A percentile compares a stretch with the other conserved stretches of the same genome.
phyloP scores from a whole-genome alignment of 805 yeast species.

The Candida boleticola region DNA sequence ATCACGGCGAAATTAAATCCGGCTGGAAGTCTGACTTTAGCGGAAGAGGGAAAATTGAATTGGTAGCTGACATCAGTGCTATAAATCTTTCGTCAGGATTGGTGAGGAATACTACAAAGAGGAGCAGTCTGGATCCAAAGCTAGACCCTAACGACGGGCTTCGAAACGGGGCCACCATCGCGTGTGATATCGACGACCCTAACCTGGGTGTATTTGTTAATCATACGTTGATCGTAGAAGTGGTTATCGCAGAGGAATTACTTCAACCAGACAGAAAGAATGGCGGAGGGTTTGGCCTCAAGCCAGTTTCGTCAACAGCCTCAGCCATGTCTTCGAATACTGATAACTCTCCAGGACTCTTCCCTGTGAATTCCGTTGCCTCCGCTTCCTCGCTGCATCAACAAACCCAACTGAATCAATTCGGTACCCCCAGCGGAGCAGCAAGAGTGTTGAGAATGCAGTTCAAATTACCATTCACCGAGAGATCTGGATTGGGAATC shows the following conservation, averaged over 20 bases:
- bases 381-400: constrained; percentile 24
- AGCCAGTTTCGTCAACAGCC: constrained; percentile 23
- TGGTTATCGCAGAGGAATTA: constrained; percentile 91
- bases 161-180: constrained; percentile 49
- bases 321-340: constrained; percentile 12
- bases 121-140: constrained; percentile 36
- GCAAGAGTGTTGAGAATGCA: constrained; percentile 96
- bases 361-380: constrained; percentile 4
- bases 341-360: neutral
- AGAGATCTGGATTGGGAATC: constrained; percentile 91
- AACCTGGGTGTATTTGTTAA: constrained; percentile 71
- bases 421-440: constrained; percentile 87
- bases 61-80: constrained; percentile 69
- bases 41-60: constrained; percentile 74
- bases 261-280: constrained; percentile 35
- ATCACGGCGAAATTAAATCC: constrained; percentile 75
- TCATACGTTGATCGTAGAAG: constrained; percentile 79
- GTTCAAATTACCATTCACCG: constrained; percentile 78
- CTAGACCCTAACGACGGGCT: constrained; percentile 24
- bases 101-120: constrained; percentile 42
- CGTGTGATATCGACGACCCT: constrained; percentile 83
- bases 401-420: constrained; percentile 18
- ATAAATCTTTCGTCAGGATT: constrained; percentile 57
- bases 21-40: constrained; percentile 97
- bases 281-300: constrained; percentile 13